Base-by-base conservation (phyloP, 1,284 basidiomycete genomes). In the Rhodotorula sp. region DNA sequence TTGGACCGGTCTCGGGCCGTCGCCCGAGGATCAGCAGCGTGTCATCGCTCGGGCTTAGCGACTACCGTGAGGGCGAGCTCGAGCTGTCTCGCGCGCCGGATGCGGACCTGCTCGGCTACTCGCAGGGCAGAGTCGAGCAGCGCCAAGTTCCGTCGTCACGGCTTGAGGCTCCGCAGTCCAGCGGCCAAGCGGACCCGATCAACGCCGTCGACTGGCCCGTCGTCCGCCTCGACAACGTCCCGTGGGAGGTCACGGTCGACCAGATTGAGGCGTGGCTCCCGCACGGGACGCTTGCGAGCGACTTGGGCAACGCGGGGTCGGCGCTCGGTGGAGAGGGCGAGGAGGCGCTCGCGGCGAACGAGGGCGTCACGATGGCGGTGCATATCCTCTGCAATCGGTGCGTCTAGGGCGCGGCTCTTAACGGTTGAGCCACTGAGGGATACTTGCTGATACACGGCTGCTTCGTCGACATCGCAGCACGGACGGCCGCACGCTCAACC, bases 331-430 rank as follows among this genome's bases (percentile, higher is more conserved):
- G 10, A 14, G 61, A 48, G 10, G n/a, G 13, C 2, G 52, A 17
- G 1, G 21, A 25, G 45, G 25, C 9, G 5, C 23, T 21, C 14
- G 58, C 25, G 0, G 27, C 19, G 3, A 27, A 41, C 27, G 59
- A 69, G 49, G 53, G 72, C 27, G 66, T 74, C 34, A 53, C 64
- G 21, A 56, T 74, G 13, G 67, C 73, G 1, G 70, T 74, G 17
- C 73, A 74, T 44, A 66, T 74, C 44, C 66, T 74, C 14, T 74
- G 73, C 70, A 74, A 72, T 55, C 67, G 73, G 73, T 74, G 21
- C 12, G 70, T 48, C 16, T 27, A 58, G 49, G 9, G 49, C 21
- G 19, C 13, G 19, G 19, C n/a, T 50, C 3, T 21, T 3, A 16
- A 49, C 25, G 50, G 25, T n/a, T 52, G 23, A 21, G 34, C 34